These are phyloP conservation scores for Myriangium duriaei DNA, from an alignment of 2,329 filamentous ascomycete species.

Conservation along the genomic window DNA sequence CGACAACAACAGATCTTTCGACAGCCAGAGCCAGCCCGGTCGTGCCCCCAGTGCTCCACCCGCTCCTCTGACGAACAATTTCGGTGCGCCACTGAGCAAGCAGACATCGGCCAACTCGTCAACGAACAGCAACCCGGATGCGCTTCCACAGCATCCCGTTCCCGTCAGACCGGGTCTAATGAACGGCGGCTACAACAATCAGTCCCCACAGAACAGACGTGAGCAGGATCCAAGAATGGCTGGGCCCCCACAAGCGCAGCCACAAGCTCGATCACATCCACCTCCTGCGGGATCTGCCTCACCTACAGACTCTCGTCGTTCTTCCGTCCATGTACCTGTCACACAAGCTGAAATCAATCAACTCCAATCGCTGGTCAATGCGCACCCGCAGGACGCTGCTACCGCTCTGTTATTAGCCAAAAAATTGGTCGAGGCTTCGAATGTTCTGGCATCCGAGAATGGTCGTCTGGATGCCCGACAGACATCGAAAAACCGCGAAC, in stretches of 20 bases:
- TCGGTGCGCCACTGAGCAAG: conserved; percentile 18
- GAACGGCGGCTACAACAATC: conserved; percentile 23
- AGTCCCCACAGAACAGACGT: not conserved
- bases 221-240: conserved; percentile 13
- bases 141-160: conserved; percentile 42
- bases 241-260: conserved; percentile 26
- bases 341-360: conserved; percentile 67
- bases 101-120: conserved; percentile 16
- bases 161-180: conserved; percentile 42
- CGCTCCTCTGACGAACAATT: too few relatives aligned
- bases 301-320: conserved; percentile 10
- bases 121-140: conserved; percentile 36
- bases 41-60: conserved; percentile 11
- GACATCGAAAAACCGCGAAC: conserved; percentile 56
- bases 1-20: conserved; percentile 2
- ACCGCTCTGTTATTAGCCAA: conserved; percentile 65
- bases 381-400: conserved; percentile 58
- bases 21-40: conserved; percentile 2
- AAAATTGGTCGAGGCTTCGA: conserved; percentile 73
- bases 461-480: conserved; percentile 55
- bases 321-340: conserved; percentile 40
- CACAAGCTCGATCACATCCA: conserved; percentile 15
- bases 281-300: conserved; percentile 16
- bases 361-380: conserved; percentile 56
- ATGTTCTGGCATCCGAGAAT: conserved; percentile 64